Base-by-base conservation (phyloP, 257 asterid genomes). In the Anisodus tanguticus region DNA sequence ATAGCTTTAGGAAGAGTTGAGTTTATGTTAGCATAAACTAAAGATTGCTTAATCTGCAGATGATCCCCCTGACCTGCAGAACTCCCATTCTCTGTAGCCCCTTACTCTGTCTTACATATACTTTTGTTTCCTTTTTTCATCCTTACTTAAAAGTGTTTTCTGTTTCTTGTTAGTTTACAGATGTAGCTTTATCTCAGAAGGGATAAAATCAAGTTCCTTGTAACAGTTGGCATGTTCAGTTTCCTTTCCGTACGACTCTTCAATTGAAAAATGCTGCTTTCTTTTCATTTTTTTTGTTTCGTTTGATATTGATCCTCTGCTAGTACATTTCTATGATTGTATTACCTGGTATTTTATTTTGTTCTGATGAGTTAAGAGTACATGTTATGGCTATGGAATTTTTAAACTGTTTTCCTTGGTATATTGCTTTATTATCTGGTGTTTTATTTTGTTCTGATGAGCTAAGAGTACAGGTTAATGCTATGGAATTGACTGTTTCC, bases 11-110 rank as follows among this genome's bases (percentile, higher is more conserved):
- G 80, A 74, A 45, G 80, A n/a, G 60, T 74, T 74, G 80, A 74
- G 60, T 74, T 45, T 43, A 19, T 74, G 80, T 74, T 74, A 49
- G 58, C 80, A 74, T 47, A 74, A 74, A 19, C 37, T 74, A 16
- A 74, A 74, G 80, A 49, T 47, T 47, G 10, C 39, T 47, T 47
- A 19, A 74, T 74, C 80, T 74, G 80, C 80, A 74, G 80, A 47
- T 74, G 80, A 74, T 1, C 60, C 80, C 80, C 60, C 60, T 47
- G 59, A 74, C 80, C 60, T 49, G 80, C 80, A 49, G 60, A 71
- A 71, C 58, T 45, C 55, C 79, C 55, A 45, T 45, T 71, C 79
- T 71, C 79, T 71, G 37, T 57, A 17, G 39, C 39, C 17, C 58
- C 79, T 71, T 71, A n/a, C 37, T 71, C 17, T 71, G 79, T 71